Conservation (phyloP, 2,329 filamentous ascomycete species). For the Penicillium sp. region DNA sequence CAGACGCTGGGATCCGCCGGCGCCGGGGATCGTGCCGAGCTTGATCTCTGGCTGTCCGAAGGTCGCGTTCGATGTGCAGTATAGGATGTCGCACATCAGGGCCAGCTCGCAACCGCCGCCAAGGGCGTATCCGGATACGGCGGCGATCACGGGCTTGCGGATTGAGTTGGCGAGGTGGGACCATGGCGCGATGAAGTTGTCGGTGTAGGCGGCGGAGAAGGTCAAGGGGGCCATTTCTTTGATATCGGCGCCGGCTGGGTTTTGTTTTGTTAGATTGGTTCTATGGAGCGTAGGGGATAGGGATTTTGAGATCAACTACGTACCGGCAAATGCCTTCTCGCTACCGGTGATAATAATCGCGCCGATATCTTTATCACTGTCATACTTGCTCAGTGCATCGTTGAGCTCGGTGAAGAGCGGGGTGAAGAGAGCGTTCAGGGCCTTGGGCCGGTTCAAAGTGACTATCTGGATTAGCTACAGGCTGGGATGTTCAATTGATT, state of each 20-base stretch:
- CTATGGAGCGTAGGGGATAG: background rate
- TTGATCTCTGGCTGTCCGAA: constrained; percentile 98
- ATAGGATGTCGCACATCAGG: constrained; percentile 95
- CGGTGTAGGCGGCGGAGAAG: constrained; percentile 81
- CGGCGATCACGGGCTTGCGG: constrained; percentile 91
- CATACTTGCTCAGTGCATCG: constrained; percentile 66
- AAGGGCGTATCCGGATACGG: constrained; percentile 89
- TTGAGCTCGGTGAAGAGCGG: constrained; percentile 90
- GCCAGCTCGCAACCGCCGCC: constrained; percentile 95
- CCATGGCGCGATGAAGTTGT: constrained; percentile 94
- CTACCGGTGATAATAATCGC: constrained; percentile 85
- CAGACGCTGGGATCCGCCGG: constrained; percentile 83
- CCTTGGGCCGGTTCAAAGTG: constrained; percentile 88
- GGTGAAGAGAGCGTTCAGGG: constrained; percentile 87
- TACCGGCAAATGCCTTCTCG: constrained; percentile 75
- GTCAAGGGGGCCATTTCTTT: constrained; percentile 96
- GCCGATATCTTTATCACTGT: constrained; percentile 63
- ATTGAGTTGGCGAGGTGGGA: constrained; percentile 75
- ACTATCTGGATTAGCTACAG: constrained; percentile 51
- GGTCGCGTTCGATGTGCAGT: constrained; percentile 78
- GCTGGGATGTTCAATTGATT: background rate
- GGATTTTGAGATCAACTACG: background rate
- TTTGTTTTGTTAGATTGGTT: constrained; percentile 1
- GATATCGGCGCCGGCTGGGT: constrained; percentile 81
- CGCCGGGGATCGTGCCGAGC: constrained; percentile 85